These are phyloP conservation scores for Phytophthora lateralis DNA, from an alignment of 352 stramenopile species.

Conservation along the genomic window DNA sequence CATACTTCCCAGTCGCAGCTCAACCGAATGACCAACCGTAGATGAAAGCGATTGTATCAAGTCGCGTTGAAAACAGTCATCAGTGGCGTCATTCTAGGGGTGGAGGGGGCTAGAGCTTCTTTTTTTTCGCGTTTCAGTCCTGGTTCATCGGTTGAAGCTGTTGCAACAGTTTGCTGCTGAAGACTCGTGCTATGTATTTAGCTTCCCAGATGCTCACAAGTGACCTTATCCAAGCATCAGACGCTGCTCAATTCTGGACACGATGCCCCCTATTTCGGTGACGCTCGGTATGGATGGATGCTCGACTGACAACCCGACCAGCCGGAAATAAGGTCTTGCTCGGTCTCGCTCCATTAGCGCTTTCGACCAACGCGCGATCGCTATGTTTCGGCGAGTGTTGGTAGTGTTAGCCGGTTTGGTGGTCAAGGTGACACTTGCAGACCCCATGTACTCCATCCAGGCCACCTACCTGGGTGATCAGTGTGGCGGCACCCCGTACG, in stretches of 20 bases:
- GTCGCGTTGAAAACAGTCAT: too few species aligned
- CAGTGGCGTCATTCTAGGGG: too few species aligned
- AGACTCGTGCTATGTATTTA: neutral
- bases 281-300: neutral
- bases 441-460: slow-evolving; percentile 24
- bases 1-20: neutral
- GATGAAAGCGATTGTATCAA: too few species aligned
- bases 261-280: neutral
- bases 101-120: neutral
- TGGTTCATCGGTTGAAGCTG: neutral
- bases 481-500: slow-evolving; percentile 25
- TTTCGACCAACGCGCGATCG: neutral
- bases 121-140: neutral
- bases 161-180: neutral
- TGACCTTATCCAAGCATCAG: slow-evolving; percentile 18
- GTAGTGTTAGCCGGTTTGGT: neutral
- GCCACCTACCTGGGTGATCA: slow-evolving; percentile 24
- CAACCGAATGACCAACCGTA: too few species aligned
- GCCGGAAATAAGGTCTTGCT: neutral
- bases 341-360: slow-evolving; percentile 10
- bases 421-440: neutral
- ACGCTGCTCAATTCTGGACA: slow-evolving; percentile 16
- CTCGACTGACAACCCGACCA: neutral
- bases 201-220: slow-evolving; percentile 12
- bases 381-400: slow-evolving; percentile 5